A percentile compares a stretch with the other conserved stretches of the same genome.
Evolutionary conservation across 768 basidiomycete genomes (phyloP).

Genomic region (Suillus hirtellus): DNA sequence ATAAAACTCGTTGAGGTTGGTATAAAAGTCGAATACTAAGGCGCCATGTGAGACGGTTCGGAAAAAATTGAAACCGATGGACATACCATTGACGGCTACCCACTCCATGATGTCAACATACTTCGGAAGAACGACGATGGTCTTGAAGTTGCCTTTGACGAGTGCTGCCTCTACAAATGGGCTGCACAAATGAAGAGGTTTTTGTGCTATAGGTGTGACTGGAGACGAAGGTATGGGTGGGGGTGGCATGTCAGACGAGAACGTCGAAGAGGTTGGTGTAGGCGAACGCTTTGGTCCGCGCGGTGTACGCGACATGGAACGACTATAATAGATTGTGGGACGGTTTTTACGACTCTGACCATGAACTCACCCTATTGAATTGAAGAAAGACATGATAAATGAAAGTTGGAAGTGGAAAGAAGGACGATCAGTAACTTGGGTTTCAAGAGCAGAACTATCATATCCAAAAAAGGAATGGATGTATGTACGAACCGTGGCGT

Average conservation of each 20-base stretch:
- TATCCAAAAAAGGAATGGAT: not conserved
- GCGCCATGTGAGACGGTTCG: not conserved
- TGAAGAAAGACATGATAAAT: constrained; percentile 74
- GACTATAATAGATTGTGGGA: constrained; percentile 40
- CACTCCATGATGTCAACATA: constrained; percentile 96
- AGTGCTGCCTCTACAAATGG: constrained; percentile 95
- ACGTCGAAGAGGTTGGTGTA: constrained; percentile 70
- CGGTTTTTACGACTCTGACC: not conserved
- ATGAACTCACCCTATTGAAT: constrained; percentile 66
- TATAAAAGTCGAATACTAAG: constrained; percentile 95
- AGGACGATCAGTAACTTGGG: too few relatives aligned
- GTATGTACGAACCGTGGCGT: constrained; percentile 15
- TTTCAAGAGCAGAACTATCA: constrained; percentile 1
- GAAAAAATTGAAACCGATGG: not conserved
- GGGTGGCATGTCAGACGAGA: constrained; percentile 46
- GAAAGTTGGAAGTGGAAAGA: not conserved
- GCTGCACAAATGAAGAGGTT: constrained; percentile 87
- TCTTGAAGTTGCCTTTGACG: constrained; percentile 98
- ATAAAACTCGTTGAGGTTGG: constrained; percentile 96
- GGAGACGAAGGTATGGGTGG: constrained; percentile 45
- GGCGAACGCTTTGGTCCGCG: constrained; percentile 70
- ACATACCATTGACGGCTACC: constrained; percentile 92
- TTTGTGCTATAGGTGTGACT: constrained; percentile 29
- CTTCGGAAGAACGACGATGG: constrained; percentile 94
- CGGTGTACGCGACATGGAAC: constrained; percentile 76